Conservation (phyloP, 495 filamentous ascomycete genomes). For the Penicillium desertorum region DNA sequence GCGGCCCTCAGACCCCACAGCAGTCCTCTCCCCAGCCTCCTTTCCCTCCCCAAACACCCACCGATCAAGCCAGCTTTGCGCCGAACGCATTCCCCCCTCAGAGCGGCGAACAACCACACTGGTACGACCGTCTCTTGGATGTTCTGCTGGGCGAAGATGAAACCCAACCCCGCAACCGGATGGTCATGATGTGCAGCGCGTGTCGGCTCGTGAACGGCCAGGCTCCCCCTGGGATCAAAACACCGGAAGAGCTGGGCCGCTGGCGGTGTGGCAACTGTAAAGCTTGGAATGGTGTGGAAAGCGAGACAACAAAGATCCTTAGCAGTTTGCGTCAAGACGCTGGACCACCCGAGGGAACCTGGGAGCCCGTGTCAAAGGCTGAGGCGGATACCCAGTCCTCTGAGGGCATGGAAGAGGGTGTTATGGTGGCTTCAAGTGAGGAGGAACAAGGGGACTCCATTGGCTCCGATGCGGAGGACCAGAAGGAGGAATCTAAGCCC, state of each 20-base stretch:
- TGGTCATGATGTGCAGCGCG: slow-evolving; percentile 78
- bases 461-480: slow-evolving; percentile 21
- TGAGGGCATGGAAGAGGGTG: slow-evolving; percentile 27
- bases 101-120: slow-evolving; percentile 56
- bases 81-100: slow-evolving; percentile 59
- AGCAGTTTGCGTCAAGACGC: slow-evolving; percentile 35
- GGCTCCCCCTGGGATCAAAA: slow-evolving; percentile 82
- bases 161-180: slow-evolving; percentile 83
- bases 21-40: slow-evolving; percentile 21
- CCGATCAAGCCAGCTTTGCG: slow-evolving; percentile 54
- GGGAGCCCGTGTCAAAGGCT: slow-evolving; percentile 24
- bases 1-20: slow-evolving; percentile 6
- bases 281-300: slow-evolving; percentile 78
- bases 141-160: slow-evolving; percentile 94
- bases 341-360: slow-evolving; percentile 17
- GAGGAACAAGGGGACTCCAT: slow-evolving; percentile 22
- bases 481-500: slow-evolving; percentile 10
- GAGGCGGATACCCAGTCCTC: slow-evolving; percentile 24
- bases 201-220: slow-evolving; percentile 95
- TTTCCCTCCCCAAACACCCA: slow-evolving; percentile 13
- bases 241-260: slow-evolving; percentile 73
- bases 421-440: slow-evolving; percentile 32
- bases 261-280: slow-evolving; percentile 90
- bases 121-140: slow-evolving; percentile 94
- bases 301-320: slow-evolving; percentile 65